These are phyloP conservation scores for Xylaria nigripes DNA, from an alignment of 495 filamentous ascomycete species.

Conservation along the genomic window DNA sequence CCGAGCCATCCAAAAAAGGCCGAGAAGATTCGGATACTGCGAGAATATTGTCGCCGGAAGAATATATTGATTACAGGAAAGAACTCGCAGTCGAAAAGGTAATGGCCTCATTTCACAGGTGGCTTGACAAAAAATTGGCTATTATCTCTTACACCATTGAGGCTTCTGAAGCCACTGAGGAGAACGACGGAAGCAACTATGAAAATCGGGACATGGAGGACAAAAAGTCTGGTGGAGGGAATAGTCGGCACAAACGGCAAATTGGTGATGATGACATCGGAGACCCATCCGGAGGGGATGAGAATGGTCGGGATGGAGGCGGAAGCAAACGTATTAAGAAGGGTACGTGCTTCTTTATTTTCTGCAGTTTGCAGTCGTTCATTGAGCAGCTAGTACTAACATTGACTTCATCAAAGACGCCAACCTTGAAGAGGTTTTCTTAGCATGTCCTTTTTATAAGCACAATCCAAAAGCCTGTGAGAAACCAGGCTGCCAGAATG, in stretches of 20 bases:
- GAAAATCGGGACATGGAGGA: slow-evolving; percentile 13
- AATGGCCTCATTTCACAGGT: slow-evolving; percentile 19
- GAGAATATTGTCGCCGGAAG: slow-evolving; percentile 22
- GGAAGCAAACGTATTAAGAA: slow-evolving; percentile 23
- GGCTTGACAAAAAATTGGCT: slow-evolving; percentile 24
- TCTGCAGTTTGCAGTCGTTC: not conserved
- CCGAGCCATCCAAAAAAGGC: slow-evolving; percentile 17
- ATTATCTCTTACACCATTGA: slow-evolving; percentile 26
- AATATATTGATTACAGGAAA: slow-evolving; percentile 23
- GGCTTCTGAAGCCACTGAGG: slow-evolving; percentile 21
- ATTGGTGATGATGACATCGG: slow-evolving; percentile 16
- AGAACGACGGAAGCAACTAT: slow-evolving; percentile 9
- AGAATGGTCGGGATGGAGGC: slow-evolving; percentile 18
- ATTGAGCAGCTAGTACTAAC: not conserved
- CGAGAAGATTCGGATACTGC: slow-evolving; percentile 12
- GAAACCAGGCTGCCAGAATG: slow-evolving; percentile 32
- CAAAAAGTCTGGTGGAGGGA: slow-evolving; percentile 14
- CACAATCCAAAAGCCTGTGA: slow-evolving; percentile 30
- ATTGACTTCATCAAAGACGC: not conserved
- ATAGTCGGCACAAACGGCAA: slow-evolving; percentile 19
- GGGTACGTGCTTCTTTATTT: slow-evolving; percentile 3
- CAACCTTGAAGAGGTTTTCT: slow-evolving; percentile 16
- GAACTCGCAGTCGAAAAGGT: slow-evolving; percentile 18
- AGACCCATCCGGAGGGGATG: slow-evolving; percentile 19
- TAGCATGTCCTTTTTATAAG: slow-evolving; percentile 39